These are phyloP conservation scores for Epichloe baconii DNA, from an alignment of 2,329 filamentous ascomycete genomes.

Conservation along the genomic window DNA sequence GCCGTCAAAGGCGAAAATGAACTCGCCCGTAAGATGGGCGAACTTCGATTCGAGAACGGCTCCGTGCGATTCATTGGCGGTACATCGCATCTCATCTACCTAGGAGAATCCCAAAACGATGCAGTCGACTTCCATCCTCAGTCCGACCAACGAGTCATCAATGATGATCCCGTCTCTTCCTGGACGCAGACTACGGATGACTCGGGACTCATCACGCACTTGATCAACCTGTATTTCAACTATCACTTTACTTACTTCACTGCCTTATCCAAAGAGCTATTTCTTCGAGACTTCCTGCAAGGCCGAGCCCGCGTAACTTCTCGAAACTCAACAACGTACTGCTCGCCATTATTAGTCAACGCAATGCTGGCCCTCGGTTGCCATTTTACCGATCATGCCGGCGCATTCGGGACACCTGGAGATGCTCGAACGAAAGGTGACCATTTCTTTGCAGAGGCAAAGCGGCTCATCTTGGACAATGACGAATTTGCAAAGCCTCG, in stretches of 20 bases:
- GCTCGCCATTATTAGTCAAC: conserved; percentile 82
- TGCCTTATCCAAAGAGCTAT: conserved; percentile 72
- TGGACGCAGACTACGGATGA: conserved; percentile 85
- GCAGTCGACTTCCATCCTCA: conserved; percentile 26
- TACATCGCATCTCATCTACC: conserved; percentile 83
- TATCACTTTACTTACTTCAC: conserved; percentile 98
- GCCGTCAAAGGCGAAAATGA: conserved; percentile 56
- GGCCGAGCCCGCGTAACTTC: conserved; percentile 46
- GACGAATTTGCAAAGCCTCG: conserved; percentile 87
- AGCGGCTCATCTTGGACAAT: conserved; percentile 75
- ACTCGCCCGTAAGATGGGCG: conserved; percentile 84
- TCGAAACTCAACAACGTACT: conserved; percentile 53
- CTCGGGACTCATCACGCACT: conserved; percentile 63
- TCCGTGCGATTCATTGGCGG: conserved; percentile 85
- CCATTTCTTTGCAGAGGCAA: conserved; percentile 91
- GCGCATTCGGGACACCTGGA: conserved; percentile 55
- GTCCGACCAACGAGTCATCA: conserved; percentile 31
- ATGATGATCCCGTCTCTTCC: conserved; percentile 60
- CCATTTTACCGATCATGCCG: conserved; percentile 72
- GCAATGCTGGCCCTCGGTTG: conserved; percentile 87
- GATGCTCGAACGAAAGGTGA: conserved; percentile 83
- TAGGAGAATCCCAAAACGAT: conserved; percentile 37
- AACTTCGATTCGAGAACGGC: conserved; percentile 75
- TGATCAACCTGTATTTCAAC: conserved; percentile 95
- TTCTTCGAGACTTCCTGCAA: conserved; percentile 70